Base-by-base conservation (phyloP, 371 early-diverging fungal genomes). In the Funneliformis caledonium region DNA sequence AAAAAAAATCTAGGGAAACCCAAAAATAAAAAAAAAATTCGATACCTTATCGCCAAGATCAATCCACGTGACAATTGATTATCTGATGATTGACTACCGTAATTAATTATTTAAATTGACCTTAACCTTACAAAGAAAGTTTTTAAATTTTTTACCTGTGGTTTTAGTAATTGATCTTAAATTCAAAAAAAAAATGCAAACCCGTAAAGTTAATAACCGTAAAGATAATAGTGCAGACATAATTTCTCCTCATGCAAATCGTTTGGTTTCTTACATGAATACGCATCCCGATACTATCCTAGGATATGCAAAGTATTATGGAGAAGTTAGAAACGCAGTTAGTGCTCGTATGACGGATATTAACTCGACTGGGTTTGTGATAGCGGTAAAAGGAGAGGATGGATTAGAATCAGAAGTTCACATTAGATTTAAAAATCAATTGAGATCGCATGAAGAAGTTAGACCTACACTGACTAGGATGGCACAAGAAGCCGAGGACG, bases 221-320 rank as follows among this genome's bases (percentile, higher is more conserved):
- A 60, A 37, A 37, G 37, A 37, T 2, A 37, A 37, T 37, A 37
- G 37, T 37, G 2, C 48, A 62, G 79, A 79, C 33, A 59, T 70
- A 14, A 52, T 79, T 43, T 14, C 70, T 16, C 70, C 72, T 52
- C 70, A 79, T 69, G 14, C 79, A 5, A n/a, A 26, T 2, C 79
- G 79, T 22, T 64, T 79, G 42, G 43, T 79, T 22, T 37, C 52
- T 42, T 79, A 79, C 43, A 79, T 79, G 79, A 79, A 79, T 56
- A 60, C 59, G 19, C 79, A 70, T 47, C 79, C 79, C 9, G 37
- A 33, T 42, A 79, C 79, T n/a, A 33, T 79, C n/a, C 37, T 79
- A 37, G 56, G 47, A 10, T 79, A 79, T 33, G 79, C 79, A 59
- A 79, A 79, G 52, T 79, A 79, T 69, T 79, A 47, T 79, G 79